Conservation (phyloP, 768 basidiomycete species). For the Fibroporia radiculosa region DNA sequence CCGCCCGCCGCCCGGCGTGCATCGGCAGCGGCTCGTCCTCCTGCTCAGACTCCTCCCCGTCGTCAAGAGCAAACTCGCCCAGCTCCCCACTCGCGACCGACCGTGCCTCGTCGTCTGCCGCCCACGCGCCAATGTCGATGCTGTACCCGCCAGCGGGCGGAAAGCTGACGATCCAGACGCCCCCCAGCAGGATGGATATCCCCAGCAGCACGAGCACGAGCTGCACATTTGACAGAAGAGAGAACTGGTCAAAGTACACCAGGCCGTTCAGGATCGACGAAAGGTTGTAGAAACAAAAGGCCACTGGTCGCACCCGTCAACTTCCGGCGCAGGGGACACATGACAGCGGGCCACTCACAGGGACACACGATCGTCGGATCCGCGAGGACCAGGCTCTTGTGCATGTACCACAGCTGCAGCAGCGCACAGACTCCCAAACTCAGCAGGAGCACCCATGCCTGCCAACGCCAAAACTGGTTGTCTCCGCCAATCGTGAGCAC, state of each 20-base stretch:
- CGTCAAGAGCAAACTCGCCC: not conserved
- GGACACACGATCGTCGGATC: conserved; percentile 85
- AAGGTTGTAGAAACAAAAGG: conserved; percentile 93
- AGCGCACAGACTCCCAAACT: conserved; percentile 69
- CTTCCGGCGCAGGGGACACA: not conserved
- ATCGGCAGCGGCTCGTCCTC: conserved; percentile 24
- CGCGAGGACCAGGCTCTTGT: conserved; percentile 71
- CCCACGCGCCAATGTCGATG: conserved; percentile 34
- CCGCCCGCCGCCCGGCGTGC: conserved; percentile 7
- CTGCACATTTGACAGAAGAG: conserved; percentile 58
- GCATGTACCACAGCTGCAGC: conserved; percentile 78
- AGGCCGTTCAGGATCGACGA: conserved; percentile 87
- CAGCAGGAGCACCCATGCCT: conserved; percentile 73
- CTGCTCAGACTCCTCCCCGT: conserved; percentile 15
- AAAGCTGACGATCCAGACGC: conserved; percentile 87
- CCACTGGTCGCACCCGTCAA: conserved; percentile 39
- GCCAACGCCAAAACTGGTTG: conserved; percentile 81
- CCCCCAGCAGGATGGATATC: conserved; percentile 68
- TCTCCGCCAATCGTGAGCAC: conserved; percentile 67
- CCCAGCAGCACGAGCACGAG: conserved; percentile 72
- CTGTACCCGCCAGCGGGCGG: conserved; percentile 52
- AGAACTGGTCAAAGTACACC: conserved; percentile 84
- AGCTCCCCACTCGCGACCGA: conserved; percentile 2
- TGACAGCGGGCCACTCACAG: conserved; percentile 37
- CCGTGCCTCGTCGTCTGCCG: conserved; percentile 31